Base-by-base conservation (phyloP, 768 basidiomycete species). In the Boletus speciosus region DNA sequence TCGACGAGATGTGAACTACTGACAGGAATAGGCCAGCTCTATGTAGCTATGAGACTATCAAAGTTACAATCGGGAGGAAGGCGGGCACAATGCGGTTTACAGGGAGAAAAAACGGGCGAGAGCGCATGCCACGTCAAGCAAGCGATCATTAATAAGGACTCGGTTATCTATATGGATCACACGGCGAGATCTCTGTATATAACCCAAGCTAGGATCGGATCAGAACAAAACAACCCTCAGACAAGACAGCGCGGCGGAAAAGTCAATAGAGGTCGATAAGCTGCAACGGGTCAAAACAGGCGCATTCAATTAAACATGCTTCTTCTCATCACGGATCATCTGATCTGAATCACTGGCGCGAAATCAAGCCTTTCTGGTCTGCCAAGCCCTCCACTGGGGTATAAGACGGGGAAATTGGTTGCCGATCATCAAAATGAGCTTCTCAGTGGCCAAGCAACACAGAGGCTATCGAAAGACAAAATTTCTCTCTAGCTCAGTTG, bases 51-150 rank as follows among this genome's bases (percentile, higher is more conserved):
- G 23, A 23, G 23, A 23, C 23, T 2, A 23, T 23, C 23, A 23
- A 23, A 14, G 44, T 36, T 23, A 55, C 21, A 4, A 25, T 38
- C 15, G 40, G 27, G 23, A 47, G 12, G 14, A n/a, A 43, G 4
- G 61, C 59, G 66, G 66, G 53, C 61, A 56, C 49, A 68, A 34
- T 59, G 66, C 64, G 66, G 66, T 47, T 32, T 15, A 59, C 3
- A 51, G 51, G 66, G 66, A 56, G 55, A 58, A 66, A 66, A 62
- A 62, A 52, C 64, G 64, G 66, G 40, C 19, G 52, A 58, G 54
- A 55, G 23, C 23, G 11, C 11, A 51, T 25, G 36, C 15, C 23
- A 32, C 27, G 21, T 23, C 6, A 21, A 6, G 39, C 19, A 14
- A 19, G 34, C n/a, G 34, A 43, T 46, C 36, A 36, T 34, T 23